phyloP scores from a whole-genome alignment of 2,329 filamentous ascomycete genomes.

The Fusarium sp. region DNA sequence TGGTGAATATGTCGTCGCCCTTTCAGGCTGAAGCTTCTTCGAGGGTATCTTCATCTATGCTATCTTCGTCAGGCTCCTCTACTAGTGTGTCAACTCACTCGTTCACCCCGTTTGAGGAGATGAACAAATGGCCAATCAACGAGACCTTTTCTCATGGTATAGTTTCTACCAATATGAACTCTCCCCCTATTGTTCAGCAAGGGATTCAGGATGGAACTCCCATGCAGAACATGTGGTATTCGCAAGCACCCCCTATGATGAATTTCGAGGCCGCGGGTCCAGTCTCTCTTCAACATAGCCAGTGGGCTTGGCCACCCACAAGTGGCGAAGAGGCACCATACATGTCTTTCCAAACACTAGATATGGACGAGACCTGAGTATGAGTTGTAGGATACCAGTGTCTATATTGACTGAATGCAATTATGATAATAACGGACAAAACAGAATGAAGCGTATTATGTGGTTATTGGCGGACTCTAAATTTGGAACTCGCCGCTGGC shows the following conservation, averaged over 20 bases:
- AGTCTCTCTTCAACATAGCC: conserved; percentile 36
- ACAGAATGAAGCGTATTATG: not conserved
- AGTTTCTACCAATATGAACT: conserved; percentile 32
- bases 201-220: conserved; percentile 37
- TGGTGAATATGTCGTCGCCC: conserved; percentile 17
- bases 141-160: conserved; percentile 38
- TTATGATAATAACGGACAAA: not conserved
- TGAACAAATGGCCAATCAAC: conserved; percentile 40
- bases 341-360: conserved; percentile 28
- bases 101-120: conserved; percentile 39
- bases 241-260: conserved; percentile 43
- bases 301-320: conserved; percentile 45
- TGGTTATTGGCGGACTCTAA: not conserved
- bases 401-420: not conserved
- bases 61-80: conserved; percentile 38
- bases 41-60: conserved; percentile 37
- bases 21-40: conserved; percentile 28
- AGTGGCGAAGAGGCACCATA: conserved; percentile 28
- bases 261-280: conserved; percentile 43
- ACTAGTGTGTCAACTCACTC: conserved; percentile 31
- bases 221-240: conserved; percentile 44
- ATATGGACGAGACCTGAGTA: conserved; percentile 29
- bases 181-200: conserved; percentile 29
- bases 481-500: not conserved
- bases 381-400: not conserved